These are phyloP conservation scores for Lunularia cruciata DNA, from an alignment of 225 moss, liverwort and hornwort species.

Conservation along the genomic window DNA sequence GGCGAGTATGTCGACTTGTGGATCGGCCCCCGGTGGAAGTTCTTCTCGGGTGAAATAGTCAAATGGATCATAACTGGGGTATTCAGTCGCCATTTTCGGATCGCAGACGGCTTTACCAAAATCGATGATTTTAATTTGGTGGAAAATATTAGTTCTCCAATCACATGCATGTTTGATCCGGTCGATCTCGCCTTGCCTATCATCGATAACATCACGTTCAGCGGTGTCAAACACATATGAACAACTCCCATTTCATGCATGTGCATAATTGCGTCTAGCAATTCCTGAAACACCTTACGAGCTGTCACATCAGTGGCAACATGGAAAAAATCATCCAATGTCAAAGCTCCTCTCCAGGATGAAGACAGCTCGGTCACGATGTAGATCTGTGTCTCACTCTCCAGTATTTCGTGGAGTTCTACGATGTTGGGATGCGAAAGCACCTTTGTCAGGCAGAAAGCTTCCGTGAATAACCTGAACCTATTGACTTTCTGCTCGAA, in stretches of 20 bases:
- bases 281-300: conserved; percentile 19
- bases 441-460: conserved; percentile 1
- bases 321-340: conserved; percentile 11
- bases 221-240: conserved; percentile 1
- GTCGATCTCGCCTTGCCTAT: background rate
- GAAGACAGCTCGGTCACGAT: conserved; percentile 1
- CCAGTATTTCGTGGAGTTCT: background rate
- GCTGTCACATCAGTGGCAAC: background rate
- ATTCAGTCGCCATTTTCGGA: background rate
- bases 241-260: conserved; percentile 13
- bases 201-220: conserved; percentile 20
- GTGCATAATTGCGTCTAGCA: background rate
- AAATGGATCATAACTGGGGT: background rate
- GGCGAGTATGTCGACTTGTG: conserved; percentile 13
- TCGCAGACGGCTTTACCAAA: conserved; percentile 15
- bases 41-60: conserved; percentile 15
- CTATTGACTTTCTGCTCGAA: background rate
- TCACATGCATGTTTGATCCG: background rate
- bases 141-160: conserved; percentile 10
- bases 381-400: conserved; percentile 18
- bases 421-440: conserved; percentile 12
- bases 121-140: conserved; percentile 9
- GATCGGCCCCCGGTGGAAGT: background rate
- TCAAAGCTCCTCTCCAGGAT: background rate
- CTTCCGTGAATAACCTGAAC: conserved; percentile 16